These are phyloP conservation scores for Pilobolus umbonatus DNA, from an alignment of 192 early-diverging fungal species.

Conservation along the genomic window DNA sequence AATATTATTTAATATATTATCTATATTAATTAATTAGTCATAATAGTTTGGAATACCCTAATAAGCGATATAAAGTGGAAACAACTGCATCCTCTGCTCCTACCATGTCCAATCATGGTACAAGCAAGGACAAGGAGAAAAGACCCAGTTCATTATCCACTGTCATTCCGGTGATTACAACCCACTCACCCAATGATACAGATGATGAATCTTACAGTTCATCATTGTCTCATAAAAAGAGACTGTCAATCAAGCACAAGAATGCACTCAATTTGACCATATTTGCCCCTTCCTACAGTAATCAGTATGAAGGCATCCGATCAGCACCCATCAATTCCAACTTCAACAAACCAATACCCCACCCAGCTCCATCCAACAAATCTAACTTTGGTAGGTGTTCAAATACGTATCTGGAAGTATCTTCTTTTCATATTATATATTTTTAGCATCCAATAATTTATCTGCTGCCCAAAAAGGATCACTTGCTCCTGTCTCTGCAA, in stretches of 20 bases:
- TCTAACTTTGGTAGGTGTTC: slow-evolving; percentile 9
- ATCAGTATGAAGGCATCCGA: slow-evolving; percentile 6
- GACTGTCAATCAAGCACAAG: slow-evolving; percentile 33
- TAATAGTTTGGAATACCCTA: slow-evolving; percentile 9
- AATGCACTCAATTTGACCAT: slow-evolving; percentile 22
- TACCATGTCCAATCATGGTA: no score
- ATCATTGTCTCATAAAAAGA: slow-evolving; percentile 1
- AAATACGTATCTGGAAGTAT: no score
- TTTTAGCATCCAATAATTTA: no score
- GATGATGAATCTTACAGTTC: neutral
- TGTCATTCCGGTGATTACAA: slow-evolving; percentile 1
- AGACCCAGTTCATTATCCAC: slow-evolving; percentile 8
- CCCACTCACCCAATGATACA: neutral
- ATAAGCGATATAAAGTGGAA: slow-evolving; percentile 10
- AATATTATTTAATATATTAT: neutral
- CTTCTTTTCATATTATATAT: neutral
- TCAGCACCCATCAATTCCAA: slow-evolving; percentile 13
- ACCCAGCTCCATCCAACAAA: neutral
- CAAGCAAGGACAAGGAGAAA: slow-evolving; percentile 4
- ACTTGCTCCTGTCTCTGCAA: neutral
- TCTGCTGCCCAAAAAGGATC: no score
- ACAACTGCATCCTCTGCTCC: neutral
- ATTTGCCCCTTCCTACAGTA: slow-evolving; percentile 12
- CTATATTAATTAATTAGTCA: neutral
- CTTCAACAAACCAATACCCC: neutral